Conservation (phyloP, 176 grass and related monocot genomes). For the Saccharum officinarum region DNA sequence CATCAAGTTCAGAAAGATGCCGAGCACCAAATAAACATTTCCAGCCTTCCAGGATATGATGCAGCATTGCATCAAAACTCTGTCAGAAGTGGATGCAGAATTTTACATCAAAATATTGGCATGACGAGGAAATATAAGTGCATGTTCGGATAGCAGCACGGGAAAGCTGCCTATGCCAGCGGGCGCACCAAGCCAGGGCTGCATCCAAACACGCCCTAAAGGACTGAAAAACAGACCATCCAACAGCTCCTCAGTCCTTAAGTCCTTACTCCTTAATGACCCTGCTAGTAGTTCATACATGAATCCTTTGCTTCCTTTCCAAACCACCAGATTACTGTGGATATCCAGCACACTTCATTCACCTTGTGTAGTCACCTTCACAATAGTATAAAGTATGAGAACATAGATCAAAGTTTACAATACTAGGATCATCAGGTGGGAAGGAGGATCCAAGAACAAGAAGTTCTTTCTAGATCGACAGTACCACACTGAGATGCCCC, state of each 20-base stretch:
- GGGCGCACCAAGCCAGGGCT: background rate
- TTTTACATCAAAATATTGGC: background rate
- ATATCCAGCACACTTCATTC: background rate
- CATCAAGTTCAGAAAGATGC: background rate
- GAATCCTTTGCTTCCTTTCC: background rate
- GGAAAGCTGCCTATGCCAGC: background rate
- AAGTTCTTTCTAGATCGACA: background rate
- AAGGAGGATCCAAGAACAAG: background rate
- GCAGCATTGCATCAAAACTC: background rate
- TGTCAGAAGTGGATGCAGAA: background rate
- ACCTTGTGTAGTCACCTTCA: background rate
- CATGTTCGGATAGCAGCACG: background rate
- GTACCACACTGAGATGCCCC: background rate
- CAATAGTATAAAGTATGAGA: background rate
- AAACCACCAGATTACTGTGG: background rate
- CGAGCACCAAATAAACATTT: background rate
- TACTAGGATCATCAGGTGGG: background rate
- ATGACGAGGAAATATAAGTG: background rate
- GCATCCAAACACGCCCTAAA: background rate
- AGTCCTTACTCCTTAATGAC: background rate
- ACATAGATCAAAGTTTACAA: background rate
- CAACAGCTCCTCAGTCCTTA: background rate
- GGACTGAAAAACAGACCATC: background rate
- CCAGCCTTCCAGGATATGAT: background rate
- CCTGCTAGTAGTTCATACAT: background rate